Evolutionary conservation across 164 flowering plant genomes (phyloP), one percentile per base, ranked within the genome.

Genomic region (Stephania japonica): DNA sequence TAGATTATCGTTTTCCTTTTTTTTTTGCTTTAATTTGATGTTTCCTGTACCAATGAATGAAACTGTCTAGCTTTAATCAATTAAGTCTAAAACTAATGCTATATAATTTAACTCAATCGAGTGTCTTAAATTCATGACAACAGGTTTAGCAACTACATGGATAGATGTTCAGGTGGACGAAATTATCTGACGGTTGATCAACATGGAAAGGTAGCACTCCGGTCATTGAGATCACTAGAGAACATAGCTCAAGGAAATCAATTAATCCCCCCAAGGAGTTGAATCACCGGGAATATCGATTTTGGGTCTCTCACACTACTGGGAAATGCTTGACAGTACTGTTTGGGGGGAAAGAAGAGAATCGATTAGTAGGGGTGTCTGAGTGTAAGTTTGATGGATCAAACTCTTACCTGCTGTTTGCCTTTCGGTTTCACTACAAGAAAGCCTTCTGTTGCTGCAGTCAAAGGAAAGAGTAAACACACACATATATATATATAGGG

Each of bases 61-160:
- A 43, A 43, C 10, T 43, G 10, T 5, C 5, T 5, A 43, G 7
- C 47, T 43, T 43, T 5, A 5, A 43, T 43, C 47, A 43, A 43
- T 5, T 43, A 5, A 43, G 5, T 43, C 47, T 43, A 43, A 43
- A 43, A 10, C 47, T 43, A 43, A 10, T 43, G 5, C 7, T 43
- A 43, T 43, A 43, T 43, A 43, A 43, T 43, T 5, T 43, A 43
- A 43, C 47, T 5, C 47, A 43, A 70, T n/a, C n/a, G n/a, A n/a
- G 24, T 4, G 12, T 7, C 0, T 14, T 16, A 4, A n/a, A 59
- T 6, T 43, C 47, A 32, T 6, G 11, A 56, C 42, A 8, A 69
- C 84, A 87, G 89, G 76, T 87, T 87, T 73, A 86, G 90, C 77
- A 86, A 89, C 82, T 85, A 86, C 79, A 87, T 87, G 93, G 89